A percentile compares a stretch with the other conserved stretches of the same genome.
These are phyloP conservation scores for Globisporangium spinosum DNA, from an alignment of 352 stramenopile genomes.

Conservation along the genomic window DNA sequence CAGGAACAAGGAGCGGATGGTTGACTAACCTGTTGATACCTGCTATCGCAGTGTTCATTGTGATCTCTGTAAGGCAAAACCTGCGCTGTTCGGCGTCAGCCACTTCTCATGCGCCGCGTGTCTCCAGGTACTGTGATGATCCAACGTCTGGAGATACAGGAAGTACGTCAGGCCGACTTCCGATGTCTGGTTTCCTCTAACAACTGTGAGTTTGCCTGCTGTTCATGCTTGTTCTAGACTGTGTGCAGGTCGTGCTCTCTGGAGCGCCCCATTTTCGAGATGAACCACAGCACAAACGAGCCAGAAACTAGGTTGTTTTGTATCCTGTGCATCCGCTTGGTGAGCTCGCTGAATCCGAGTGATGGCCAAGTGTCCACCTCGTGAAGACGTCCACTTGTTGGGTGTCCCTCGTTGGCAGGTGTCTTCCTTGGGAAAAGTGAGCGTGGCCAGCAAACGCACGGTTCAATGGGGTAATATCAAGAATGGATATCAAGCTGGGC, in stretches of 20 bases:
- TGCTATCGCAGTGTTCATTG: neutral
- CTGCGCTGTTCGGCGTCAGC: neutral
- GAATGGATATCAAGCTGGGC: too few species aligned
- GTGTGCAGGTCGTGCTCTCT: neutral
- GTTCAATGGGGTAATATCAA: too few species aligned
- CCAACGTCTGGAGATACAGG: too few species aligned
- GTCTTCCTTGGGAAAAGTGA: too few species aligned
- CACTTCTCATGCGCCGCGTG: neutral
- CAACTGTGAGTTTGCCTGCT: too few species aligned
- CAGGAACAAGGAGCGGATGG: too few species aligned
- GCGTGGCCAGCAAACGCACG: too few species aligned
- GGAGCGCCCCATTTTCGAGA: neutral
- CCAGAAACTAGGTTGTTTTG: conserved; percentile 1
- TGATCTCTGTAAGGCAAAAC: neutral
- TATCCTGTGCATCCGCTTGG: neutral
- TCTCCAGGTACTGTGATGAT: neutral
- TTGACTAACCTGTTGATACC: neutral
- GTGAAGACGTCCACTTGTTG: too few species aligned
- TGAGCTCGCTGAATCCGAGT: too few species aligned
- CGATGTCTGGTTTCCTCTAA: too few species aligned
- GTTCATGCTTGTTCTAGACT: neutral
- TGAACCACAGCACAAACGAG: neutral
- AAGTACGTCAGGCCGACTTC: too few species aligned
- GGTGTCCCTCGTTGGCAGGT: too few species aligned
- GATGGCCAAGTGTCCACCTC: neutral